Conservation (phyloP, 495 filamentous ascomycete genomes). For the Neurospora tetraspora region DNA sequence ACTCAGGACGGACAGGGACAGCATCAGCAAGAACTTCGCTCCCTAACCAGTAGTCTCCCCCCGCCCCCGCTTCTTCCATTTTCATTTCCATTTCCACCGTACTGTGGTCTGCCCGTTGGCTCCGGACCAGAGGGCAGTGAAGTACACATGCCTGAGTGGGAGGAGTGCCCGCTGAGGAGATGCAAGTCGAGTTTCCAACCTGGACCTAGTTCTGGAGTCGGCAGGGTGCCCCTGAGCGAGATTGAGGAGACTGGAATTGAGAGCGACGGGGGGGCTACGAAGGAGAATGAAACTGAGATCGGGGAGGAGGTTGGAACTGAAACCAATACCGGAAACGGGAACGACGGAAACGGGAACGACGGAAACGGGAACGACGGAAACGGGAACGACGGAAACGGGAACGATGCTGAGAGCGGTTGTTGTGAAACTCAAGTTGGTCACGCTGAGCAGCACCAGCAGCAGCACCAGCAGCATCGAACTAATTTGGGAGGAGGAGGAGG, state of each 20-base stretch:
- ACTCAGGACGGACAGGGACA: neutral
- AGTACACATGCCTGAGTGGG: conserved; percentile 15
- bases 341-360: neutral
- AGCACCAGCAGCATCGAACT: neutral
- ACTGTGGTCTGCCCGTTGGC: conserved; percentile 29
- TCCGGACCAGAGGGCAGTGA: conserved; percentile 28
- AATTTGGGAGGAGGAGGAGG: neutral
- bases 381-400: neutral
- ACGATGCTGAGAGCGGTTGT: neutral
- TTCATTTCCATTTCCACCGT: neutral
- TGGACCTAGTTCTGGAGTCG: neutral
- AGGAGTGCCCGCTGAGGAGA: conserved; percentile 8
- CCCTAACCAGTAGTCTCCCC: neutral
- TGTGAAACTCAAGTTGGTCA: neutral
- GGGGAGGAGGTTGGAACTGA: neutral
- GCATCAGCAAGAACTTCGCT: neutral
- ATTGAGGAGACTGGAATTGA: neutral
- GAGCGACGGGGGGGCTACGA: no score
- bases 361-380: neutral
- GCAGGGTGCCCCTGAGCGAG: neutral
- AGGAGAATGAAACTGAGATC: no score
- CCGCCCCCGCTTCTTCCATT: neutral
- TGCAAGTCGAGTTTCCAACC: neutral
- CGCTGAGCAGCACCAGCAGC: neutral
- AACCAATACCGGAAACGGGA: neutral